These are phyloP conservation scores for Globisporangium canariense DNA, from an alignment of 352 stramenopile genomes.

Conservation along the genomic window DNA sequence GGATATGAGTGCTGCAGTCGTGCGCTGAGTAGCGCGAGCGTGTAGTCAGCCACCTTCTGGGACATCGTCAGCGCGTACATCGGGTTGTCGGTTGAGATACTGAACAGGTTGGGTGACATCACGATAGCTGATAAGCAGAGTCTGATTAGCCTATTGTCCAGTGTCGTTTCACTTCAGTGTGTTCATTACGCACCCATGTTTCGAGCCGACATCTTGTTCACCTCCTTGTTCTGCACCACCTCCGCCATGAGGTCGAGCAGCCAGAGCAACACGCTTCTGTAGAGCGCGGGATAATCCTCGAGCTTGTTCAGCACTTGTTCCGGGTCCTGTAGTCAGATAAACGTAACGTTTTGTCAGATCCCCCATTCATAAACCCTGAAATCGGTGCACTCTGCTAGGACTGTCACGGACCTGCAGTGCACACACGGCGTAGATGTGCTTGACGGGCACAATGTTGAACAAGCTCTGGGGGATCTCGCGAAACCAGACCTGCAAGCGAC, in stretches of 20 bases:
- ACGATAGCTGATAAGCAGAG: slow-evolving; percentile 51
- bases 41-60: slow-evolving; percentile 71
- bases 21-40: slow-evolving; percentile 42
- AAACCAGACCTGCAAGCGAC: slow-evolving; percentile 62
- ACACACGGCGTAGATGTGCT: slow-evolving; percentile 50
- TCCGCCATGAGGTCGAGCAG: slow-evolving; percentile 71
- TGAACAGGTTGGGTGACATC: slow-evolving; percentile 77
- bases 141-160: not conserved
- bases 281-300: slow-evolving; percentile 30
- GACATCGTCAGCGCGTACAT: slow-evolving; percentile 72
- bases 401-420: slow-evolving; percentile 32
- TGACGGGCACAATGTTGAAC: slow-evolving; percentile 65
- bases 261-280: slow-evolving; percentile 57
- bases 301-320: slow-evolving; percentile 32
- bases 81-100: slow-evolving; percentile 56
- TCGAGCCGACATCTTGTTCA: slow-evolving; percentile 80
- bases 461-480: slow-evolving; percentile 71
- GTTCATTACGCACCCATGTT: slow-evolving; percentile 50
- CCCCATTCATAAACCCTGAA: not conserved
- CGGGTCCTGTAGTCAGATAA: slow-evolving; percentile 18
- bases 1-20: slow-evolving; percentile 22
- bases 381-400: not conserved
- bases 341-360: not conserved
- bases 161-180: not conserved
- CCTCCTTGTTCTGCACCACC: slow-evolving; percentile 45